A percentile compares a stretch with the other conserved stretches of the same genome.
phyloP scores from a whole-genome alignment of 2,329 filamentous ascomycete species.

The Ceratocystis huliohia region DNA sequence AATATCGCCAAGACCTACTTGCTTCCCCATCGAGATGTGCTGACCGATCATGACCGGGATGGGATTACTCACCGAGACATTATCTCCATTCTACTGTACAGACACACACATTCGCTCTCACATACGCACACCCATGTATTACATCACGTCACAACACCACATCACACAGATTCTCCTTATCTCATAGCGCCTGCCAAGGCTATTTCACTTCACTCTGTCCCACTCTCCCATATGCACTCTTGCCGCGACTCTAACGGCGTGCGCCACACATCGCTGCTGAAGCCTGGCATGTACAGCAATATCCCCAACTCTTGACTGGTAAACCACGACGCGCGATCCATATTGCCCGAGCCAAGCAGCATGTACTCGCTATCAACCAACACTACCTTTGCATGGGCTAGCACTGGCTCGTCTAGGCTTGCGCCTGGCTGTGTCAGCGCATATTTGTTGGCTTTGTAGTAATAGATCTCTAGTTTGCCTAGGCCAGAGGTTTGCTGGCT shows the following conservation, averaged over 20 bases:
- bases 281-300: conserved; percentile 36
- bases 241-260: conserved; percentile 29
- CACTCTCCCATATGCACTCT: conserved; percentile 14
- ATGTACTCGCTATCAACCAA: conserved; percentile 56
- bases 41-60: background rate
- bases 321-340: conserved; percentile 76
- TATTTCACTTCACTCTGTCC: background rate
- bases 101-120: background rate
- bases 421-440: conserved; percentile 22
- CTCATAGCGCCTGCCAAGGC: background rate
- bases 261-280: conserved; percentile 32
- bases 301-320: conserved; percentile 76
- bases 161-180: background rate
- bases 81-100: background rate
- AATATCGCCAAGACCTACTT: background rate
- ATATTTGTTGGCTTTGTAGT: conserved; percentile 37
- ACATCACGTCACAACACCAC: background rate
- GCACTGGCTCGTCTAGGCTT: conserved; percentile 46
- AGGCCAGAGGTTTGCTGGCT: conserved; percentile 33
- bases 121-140: background rate
- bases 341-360: conserved; percentile 67
- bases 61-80: background rate
- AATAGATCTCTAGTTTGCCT: conserved; percentile 46
- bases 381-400: conserved; percentile 66
- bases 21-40: background rate